These are phyloP conservation scores for Aphanomyces astaci DNA, from an alignment of 352 stramenopile species.

Conservation along the genomic window DNA sequence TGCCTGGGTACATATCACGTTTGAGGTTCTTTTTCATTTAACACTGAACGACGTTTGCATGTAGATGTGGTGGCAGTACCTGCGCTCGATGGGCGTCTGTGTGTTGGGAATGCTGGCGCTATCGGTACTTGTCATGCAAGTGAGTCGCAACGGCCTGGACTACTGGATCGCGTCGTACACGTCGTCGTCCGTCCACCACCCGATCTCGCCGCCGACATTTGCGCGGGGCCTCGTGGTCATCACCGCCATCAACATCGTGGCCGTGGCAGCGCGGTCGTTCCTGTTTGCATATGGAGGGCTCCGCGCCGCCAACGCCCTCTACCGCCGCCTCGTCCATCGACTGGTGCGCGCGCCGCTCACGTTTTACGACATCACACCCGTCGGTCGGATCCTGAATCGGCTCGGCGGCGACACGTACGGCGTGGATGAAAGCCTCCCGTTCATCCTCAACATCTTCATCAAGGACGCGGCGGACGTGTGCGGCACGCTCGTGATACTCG, in stretches of 20 bases:
- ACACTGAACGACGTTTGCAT: not conserved
- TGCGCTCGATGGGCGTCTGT: slow-evolving; percentile 36
- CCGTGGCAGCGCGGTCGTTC: slow-evolving; percentile 70
- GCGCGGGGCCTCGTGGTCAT: slow-evolving; percentile 54
- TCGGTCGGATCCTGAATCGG: slow-evolving; percentile 65
- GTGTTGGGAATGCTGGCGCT: slow-evolving; percentile 46
- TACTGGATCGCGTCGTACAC: slow-evolving; percentile 82
- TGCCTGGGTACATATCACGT: not conserved
- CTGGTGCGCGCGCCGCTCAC: slow-evolving; percentile 49
- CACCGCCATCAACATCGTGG: slow-evolving; percentile 51
- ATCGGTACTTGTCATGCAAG: slow-evolving; percentile 59
- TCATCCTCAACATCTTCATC: slow-evolving; percentile 84
- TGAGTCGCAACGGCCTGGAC: slow-evolving; percentile 65
- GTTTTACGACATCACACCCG: slow-evolving; percentile 66
- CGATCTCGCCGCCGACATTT: slow-evolving; percentile 42
- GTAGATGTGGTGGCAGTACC: slow-evolving; percentile 60
- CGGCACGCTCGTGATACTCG: slow-evolving; percentile 65
- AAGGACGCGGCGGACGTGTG: slow-evolving; percentile 67
- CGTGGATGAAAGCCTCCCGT: slow-evolving; percentile 81
- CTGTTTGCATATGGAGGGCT: slow-evolving; percentile 78
- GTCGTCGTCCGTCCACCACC: slow-evolving; percentile 34
- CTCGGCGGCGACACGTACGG: slow-evolving; percentile 75
- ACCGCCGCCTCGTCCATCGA: slow-evolving; percentile 39
- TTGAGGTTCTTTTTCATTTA: not conserved
- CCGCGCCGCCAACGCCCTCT: slow-evolving; percentile 52